Base-by-base conservation (phyloP, 164 flowering plant genomes). In the Umbellularia californica region DNA sequence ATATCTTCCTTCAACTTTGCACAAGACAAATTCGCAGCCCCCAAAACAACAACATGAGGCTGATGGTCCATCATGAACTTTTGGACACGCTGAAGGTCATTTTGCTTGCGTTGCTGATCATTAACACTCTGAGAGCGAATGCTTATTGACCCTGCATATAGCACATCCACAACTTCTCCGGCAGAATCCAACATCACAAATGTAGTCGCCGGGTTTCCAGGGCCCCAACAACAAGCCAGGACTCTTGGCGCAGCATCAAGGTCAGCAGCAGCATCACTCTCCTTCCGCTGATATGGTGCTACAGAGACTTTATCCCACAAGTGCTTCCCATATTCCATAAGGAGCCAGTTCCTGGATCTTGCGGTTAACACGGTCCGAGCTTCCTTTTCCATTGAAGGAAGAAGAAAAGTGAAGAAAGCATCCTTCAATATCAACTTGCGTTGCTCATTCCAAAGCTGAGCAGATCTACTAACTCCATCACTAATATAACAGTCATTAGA, bases 191-290 rank as follows among this genome's bases (percentile, higher is more conserved):
- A 73, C 98, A 93, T 93, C 76, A 93, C 98, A 84, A 95, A 95
- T 69, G 98, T 91, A 4, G 94, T 93, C 19, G 94, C 89, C 30
- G 99, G 98, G 77, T 89, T 95, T 71, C 97, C 97, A 75, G 94
- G 94, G 50, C 95, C 97, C 99, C 99, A 93, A 80, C 97, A 93
- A 77, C 97, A 93, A 71, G 99, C 99, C 96, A 93, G 87, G 74
- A 92, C 96, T 85, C 89, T 85, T 14, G 97, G 94, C 75, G 92
- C 93, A 74, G 86, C 84, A 69, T 90, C 96, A 41, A 92, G 95
- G 74, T 93, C 96, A 30, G 90, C 77, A 66, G 72, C 76, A 71
- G 74, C 68, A 77, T 93, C 97, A 75, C 71, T 84, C 65, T 88
- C 98, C 81, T 90, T 93, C 65, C 87, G 81, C 71, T 87, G 93